Evolutionary conservation across 768 basidiomycete genomes (phyloP).

Genomic region (Daedaleopsis sinensis): DNA sequence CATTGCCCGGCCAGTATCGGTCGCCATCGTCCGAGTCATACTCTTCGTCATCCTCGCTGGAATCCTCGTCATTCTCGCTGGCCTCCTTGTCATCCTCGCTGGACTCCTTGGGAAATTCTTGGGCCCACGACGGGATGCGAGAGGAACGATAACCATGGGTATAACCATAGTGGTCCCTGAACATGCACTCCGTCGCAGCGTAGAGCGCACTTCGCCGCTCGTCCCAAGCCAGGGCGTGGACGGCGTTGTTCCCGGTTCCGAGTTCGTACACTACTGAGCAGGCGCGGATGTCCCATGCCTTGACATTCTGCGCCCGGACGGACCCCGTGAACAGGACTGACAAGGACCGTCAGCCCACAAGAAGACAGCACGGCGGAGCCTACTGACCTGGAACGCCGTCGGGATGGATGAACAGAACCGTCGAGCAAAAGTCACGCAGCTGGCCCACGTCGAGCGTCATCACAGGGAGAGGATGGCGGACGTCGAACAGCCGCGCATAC

Average conservation of each 20-base stretch:
- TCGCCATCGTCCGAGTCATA: not conserved
- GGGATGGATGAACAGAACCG: constrained; percentile 34
- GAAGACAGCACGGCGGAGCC: not conserved
- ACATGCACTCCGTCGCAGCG: constrained; percentile 38
- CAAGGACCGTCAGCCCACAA: not conserved
- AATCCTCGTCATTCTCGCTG: not conserved
- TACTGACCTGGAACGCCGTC: constrained; percentile 35
- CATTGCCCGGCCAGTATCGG: not conserved
- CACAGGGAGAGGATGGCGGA: constrained; percentile 38
- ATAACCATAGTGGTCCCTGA: constrained; percentile 30
- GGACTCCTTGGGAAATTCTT: constrained; percentile 30
- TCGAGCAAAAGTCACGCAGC: constrained; percentile 20
- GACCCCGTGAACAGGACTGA: constrained; percentile 36
- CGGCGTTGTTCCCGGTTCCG: constrained; percentile 47
- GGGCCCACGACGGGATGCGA: constrained; percentile 22
- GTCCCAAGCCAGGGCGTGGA: constrained; percentile 39
- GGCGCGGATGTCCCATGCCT: constrained; percentile 46
- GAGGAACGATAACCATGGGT: constrained; percentile 28
- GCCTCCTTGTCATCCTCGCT: constrained; percentile 14
- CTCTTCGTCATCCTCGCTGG: not conserved
- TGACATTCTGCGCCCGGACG: constrained; percentile 35
- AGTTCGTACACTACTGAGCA: constrained; percentile 42
- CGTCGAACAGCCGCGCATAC: constrained; percentile 40
- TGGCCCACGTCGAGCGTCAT: constrained; percentile 32
- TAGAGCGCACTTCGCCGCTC: constrained; percentile 30